These are phyloP conservation scores for Capronia americana DNA, from an alignment of 2,329 filamentous ascomycete species.

Conservation along the genomic window DNA sequence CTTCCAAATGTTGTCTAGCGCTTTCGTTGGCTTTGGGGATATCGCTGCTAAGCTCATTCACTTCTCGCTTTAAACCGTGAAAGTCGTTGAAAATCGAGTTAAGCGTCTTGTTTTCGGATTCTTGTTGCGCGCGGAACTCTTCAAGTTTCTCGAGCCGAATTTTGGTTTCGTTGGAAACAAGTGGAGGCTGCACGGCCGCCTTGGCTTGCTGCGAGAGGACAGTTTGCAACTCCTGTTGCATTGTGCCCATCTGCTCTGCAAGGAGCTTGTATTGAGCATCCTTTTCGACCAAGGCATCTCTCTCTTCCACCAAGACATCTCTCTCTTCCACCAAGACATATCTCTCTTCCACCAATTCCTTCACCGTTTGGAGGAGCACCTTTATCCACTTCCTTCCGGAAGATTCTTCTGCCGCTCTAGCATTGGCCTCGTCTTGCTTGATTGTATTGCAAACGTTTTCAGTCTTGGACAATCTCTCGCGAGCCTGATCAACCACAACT, in stretches of 20 bases:
- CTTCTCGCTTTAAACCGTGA: background rate
- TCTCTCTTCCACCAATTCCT: slow-evolving; percentile 1
- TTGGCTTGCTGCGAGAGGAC: slow-evolving; percentile 17
- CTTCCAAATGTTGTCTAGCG: background rate
- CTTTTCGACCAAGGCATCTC: background rate
- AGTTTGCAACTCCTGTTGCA: background rate
- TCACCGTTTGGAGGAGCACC: slow-evolving; percentile 10
- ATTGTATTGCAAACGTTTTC: slow-evolving; percentile 9
- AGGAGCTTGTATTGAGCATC: background rate
- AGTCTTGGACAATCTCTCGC: slow-evolving; percentile 9
- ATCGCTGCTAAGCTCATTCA: slow-evolving; percentile 4
- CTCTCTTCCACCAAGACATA: background rate
- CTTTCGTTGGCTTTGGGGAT: background rate
- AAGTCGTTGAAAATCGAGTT: background rate
- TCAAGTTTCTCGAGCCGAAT: background rate
- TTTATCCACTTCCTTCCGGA: slow-evolving; percentile 10
- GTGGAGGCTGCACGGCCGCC: background rate
- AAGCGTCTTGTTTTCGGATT: slow-evolving; percentile 8
- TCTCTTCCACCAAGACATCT: slow-evolving; percentile 5
- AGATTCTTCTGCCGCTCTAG: background rate
- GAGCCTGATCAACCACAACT: slow-evolving; percentile 22
- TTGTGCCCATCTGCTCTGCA: background rate
- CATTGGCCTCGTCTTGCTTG: slow-evolving; percentile 10
- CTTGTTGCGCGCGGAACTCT: background rate
- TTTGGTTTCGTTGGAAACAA: background rate